Evolutionary conservation across 73 alveolate species (phyloP), one percentile per base, ranked within the genome.

Genomic region (Paraurostyla sp.): DNA sequence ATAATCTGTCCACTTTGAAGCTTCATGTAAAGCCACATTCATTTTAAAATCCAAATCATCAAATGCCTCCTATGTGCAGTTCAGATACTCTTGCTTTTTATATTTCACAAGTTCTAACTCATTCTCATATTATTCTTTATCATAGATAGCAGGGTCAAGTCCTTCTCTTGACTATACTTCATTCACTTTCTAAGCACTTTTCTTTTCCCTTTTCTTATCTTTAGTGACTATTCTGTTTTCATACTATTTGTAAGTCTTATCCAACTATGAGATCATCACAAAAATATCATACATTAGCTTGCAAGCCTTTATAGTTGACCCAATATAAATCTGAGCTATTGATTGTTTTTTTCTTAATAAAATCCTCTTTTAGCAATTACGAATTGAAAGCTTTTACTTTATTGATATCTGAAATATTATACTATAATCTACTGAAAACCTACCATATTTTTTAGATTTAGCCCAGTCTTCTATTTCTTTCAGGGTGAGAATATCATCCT

Each of bases 401-500:
- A 52, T 52, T 52, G 69, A 52, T 6, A 52, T 52, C 69, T 52
- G 23, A 9, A 52, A 9, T 6, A 9, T 4, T 18, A 13, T 52
- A 52, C 23, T 52, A 18, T n/a, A 52, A 4, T 20, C 18, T 45
- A 13, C 18, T 13, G 57, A 20, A 13, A 52, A 13, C 33, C 23
- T 9, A 52, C 69, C 69, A 52, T 52, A 52, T 13, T 9, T 6
- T 20, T 20, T 52, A 4, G 69, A 25, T 9, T 35, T 6, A 4
- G 69, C 69, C 69, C 69, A 52, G 23, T 52, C 69, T 52, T 52
- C 69, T 13, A 52, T 20, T 20, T 52, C 69, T 20, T 52, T 52
- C 4, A 52, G 33, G 23, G 69, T 52, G 23, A 52, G 13, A 18
- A 52, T 52, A 4, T 9, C 23, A 52, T 52, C 69, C 69, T 52